Base-by-base conservation (phyloP, 2,329 filamentous ascomycete genomes). In the Amauroascus niger region DNA sequence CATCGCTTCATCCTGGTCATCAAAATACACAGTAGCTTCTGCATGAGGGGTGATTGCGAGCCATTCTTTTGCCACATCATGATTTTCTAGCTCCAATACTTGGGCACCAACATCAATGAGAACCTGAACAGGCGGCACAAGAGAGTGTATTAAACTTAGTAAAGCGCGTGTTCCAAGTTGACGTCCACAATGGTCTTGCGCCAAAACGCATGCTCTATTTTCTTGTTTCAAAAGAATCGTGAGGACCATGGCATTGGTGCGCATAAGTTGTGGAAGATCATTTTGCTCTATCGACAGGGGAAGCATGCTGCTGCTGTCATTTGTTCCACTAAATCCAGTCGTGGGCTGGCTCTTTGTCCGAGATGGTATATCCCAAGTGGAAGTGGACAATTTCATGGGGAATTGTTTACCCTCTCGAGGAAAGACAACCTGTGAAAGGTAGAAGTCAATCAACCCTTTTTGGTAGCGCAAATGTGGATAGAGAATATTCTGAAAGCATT, bases 101-200 rank as follows among this genome's bases (percentile, higher is more conserved):
- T 82, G 79, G 0, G 84, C 82, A 0, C 83, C 83, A 0, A 84
- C 82, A 53, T 87, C 83, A 0, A 87, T 69, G 1, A 87, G 75
- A 0, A 87, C 82, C 0, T 75, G 71, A 0, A 78, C 69, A 0
- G 66, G 63, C 0, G 69, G 66, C 0, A 67, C 43, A 39, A 77
- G 64, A 0, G 48, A 32, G 0, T 69, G 62, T 0, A 83, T 66
- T 2, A 71, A 63, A 0, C 62, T 24, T 0, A 87, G 60, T 0
- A 84, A 61, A 1, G 60, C 55, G 9, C 72, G 62, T 0, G 74
- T 74, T 51, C 75, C 64, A 0, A 67, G 55, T 5, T 58, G 28
- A 7, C 50, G 18, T 1, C 48, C 46, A 11, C 14, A 59, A 7
- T 63, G 64, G 0, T 48, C 49, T 1, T 39, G 26, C 0, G 37